These are phyloP conservation scores for Takakia lepidozioides DNA, from an alignment of 225 moss, liverwort and hornwort genomes.

Conservation along the genomic window DNA sequence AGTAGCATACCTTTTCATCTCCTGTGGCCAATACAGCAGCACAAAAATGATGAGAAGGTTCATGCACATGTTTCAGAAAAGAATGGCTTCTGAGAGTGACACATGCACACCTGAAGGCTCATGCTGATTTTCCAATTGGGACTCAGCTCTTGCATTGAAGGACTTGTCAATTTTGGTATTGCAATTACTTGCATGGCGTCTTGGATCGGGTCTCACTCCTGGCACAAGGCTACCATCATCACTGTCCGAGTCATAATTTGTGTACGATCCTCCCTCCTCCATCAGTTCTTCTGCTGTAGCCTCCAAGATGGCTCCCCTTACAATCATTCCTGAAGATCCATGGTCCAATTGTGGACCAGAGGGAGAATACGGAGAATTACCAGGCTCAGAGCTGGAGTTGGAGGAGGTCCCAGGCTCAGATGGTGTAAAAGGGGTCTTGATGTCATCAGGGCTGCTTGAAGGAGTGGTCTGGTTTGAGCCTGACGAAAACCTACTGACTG, in stretches of 20 bases:
- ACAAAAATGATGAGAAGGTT: too few relatives aligned
- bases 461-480: conserved; percentile 20
- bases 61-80: too few relatives aligned
- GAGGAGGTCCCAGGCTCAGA: conserved; percentile 45
- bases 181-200: conserved; percentile 14
- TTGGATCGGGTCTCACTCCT: conserved; percentile 22
- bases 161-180: conserved; percentile 21
- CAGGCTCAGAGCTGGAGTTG: conserved; percentile 36
- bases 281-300: conserved; percentile 21
- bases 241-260: conserved; percentile 42
- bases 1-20: too few relatives aligned
- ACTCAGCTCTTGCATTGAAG: conserved; percentile 12
- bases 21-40: too few relatives aligned
- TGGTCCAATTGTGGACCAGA: conserved; percentile 32
- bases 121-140: conserved; percentile 16
- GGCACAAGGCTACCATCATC: conserved; percentile 23
- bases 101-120: conserved; percentile 36
- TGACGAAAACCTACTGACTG: conserved; percentile 11
- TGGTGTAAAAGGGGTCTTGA: conserved; percentile 54
- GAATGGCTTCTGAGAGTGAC: too few relatives aligned
- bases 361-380: conserved; percentile 31
- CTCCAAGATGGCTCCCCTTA: conserved; percentile 30
- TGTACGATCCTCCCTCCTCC: conserved; percentile 36
- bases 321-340: conserved; percentile 12
- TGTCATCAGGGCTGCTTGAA: conserved; percentile 42